These are phyloP conservation scores for Acer campestre DNA, from an alignment of 345 rosid species.

Conservation along the genomic window DNA sequence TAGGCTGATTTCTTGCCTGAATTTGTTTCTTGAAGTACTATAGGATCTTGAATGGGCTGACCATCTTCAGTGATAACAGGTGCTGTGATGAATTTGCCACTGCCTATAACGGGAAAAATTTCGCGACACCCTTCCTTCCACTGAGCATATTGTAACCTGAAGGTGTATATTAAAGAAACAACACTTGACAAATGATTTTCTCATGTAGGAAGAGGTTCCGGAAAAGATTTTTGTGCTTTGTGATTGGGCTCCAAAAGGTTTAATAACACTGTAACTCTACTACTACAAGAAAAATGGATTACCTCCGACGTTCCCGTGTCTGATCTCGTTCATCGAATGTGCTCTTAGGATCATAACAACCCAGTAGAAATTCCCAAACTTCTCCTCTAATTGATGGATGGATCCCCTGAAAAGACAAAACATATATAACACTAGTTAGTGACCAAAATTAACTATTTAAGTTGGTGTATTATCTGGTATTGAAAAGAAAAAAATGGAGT, in stretches of 20 bases:
- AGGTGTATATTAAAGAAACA: conserved; percentile 18
- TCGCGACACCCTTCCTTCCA: conserved; percentile 83
- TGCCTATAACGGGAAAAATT: conserved; percentile 83
- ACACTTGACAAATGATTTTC: conserved; percentile 13
- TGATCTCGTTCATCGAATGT: conserved; percentile 88
- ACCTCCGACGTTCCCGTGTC: conserved; percentile 81
- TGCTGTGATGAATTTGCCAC: conserved; percentile 85
- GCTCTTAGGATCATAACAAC: conserved; percentile 91
- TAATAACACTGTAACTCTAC: not conserved
- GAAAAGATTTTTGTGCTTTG: not conserved
- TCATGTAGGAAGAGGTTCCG: conserved; percentile 3
- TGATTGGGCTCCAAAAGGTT: conserved; percentile 3
- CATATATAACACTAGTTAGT: not conserved
- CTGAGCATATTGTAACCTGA: conserved; percentile 68
- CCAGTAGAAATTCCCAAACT: conserved; percentile 98
- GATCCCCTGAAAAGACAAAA: conserved; percentile 56
- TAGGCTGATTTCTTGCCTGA: conserved; percentile 38
- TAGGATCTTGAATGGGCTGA: conserved; percentile 78
- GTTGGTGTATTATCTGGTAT: not conserved
- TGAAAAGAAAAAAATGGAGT: not conserved
- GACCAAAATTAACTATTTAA: not conserved
- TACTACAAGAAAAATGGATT: conserved; percentile 14
- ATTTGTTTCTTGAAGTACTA: conserved; percentile 70
- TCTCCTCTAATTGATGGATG: conserved; percentile 99
- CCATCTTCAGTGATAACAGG: conserved; percentile 89